These are phyloP conservation scores for Boletus semigastroideus DNA, from an alignment of 1,284 basidiomycete species.

Conservation along the genomic window DNA sequence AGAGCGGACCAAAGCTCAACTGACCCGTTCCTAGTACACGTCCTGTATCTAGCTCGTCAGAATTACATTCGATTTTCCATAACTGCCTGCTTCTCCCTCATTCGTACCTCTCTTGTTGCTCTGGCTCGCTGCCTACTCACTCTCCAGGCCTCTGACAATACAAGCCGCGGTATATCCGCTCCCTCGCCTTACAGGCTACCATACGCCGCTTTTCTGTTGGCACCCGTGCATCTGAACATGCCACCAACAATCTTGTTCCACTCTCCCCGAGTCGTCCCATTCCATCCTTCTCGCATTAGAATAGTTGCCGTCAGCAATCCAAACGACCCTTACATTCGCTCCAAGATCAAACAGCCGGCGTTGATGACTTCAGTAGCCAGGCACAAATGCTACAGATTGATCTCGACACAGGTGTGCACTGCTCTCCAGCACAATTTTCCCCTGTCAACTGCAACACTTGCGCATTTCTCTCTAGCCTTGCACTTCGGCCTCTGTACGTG, in stretches of 20 bases:
- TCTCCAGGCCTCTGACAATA: conserved; percentile 17
- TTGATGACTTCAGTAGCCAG: conserved; percentile 51
- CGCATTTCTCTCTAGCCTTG: conserved; percentile 29
- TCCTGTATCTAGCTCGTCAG: conserved; percentile 1
- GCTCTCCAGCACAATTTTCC: not conserved
- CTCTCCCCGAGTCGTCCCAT: not conserved
- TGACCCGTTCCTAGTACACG: conserved; percentile 5
- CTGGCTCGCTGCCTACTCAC: conserved; percentile 3
- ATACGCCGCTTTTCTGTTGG: conserved; percentile 11
- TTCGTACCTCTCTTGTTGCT: conserved; percentile 11
- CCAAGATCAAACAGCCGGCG: conserved; percentile 19
- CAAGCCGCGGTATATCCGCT: conserved; percentile 10
- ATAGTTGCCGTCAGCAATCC: not conserved
- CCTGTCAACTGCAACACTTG: conserved; percentile 41
- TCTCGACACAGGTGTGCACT: conserved; percentile 50
- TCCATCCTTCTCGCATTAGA: not conserved
- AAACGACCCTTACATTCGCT: conserved; percentile 9
- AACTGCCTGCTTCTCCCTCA: not conserved
- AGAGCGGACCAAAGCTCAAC: conserved; percentile 21
- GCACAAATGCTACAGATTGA: conserved; percentile 46
- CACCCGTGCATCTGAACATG: conserved; percentile 21
- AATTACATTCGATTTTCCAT: conserved; percentile 9
- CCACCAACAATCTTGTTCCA: conserved; percentile 6
- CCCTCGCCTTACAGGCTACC: conserved; percentile 14
- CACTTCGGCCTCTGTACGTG: conserved; percentile 34